Evolutionary conservation across 176 grass and related monocot genomes (phyloP), one percentile per base, ranked within the genome.

Genomic region (Carex parvula): DNA sequence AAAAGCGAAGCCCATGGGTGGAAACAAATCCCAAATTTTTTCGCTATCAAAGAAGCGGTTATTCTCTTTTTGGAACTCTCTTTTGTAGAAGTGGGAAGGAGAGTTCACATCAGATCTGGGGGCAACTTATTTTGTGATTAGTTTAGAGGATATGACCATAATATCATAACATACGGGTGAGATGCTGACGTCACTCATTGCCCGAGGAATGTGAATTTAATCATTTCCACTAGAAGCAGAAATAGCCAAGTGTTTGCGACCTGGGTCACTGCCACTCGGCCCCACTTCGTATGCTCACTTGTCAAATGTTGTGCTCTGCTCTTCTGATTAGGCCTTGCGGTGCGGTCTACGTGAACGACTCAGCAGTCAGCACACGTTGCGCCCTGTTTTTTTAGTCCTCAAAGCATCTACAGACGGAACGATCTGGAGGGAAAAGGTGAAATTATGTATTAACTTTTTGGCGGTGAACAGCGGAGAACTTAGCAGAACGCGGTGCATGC

Each of bases 101-200:
- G 79, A 64, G 79, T 81, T 81, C 57, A 64, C 60, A 81, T 81
- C 80, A 82, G 80, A 82, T 82, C 62, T 58, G 61, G 60, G 14
- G 50, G 80, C 62, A 64, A 48, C 9, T 42, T 82, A 62, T 82
- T 60, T 33, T 60, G 50, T 37, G 53, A 80, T 80, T 80, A 60
- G 60, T 57, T 54, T 58, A 52, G 70, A 53, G 21, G 55, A 80
- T 80, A 35, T 8, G 6, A 1, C 42, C 42, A 41, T 41, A 5
- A 5, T 6, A 35, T 35, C 33, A 35, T 35, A 35, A 41, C 3
- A 44, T 33, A 26, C 26, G 54, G 55, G 55, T 57, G 33, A 46
- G 37, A 33, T 66, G 12, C 24, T 66, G 80, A 48, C 39, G 37
- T 66, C 80, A 82, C 46, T 16, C 60, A 22, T 24, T 18, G 6